Conservation (phyloP, 495 filamentous ascomycete species). For the Daldinia vernicosa region DNA sequence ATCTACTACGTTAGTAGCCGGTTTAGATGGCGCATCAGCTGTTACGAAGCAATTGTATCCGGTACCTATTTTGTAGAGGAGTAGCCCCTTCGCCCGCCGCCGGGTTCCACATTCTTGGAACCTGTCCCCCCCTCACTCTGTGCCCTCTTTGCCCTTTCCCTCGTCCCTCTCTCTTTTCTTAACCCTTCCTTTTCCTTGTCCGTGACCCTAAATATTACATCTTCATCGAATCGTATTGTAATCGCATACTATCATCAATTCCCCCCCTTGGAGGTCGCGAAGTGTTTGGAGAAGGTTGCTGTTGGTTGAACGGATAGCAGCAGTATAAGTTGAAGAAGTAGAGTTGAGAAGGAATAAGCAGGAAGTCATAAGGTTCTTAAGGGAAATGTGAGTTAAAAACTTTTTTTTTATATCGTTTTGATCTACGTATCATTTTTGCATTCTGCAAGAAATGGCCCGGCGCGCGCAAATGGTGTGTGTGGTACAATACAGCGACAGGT, state of each 20-base stretch:
- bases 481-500: conserved; percentile 41
- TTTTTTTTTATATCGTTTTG: conserved; percentile 11
- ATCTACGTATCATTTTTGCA: conserved; percentile 14
- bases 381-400: conserved; percentile 21
- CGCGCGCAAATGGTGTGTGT: conserved; percentile 39
- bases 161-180: conserved; percentile 36
- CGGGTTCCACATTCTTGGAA: conserved; percentile 36
- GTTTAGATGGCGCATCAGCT: not conserved
- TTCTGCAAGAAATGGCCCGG: conserved; percentile 22
- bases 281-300: conserved; percentile 41
- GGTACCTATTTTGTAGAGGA: conserved; percentile 11
- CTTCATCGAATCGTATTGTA: conserved; percentile 25
- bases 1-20: not conserved
- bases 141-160: conserved; percentile 41
- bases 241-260: conserved; percentile 30
- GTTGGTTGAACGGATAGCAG: conserved; percentile 37
- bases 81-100: conserved; percentile 40
- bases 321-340: conserved; percentile 17
- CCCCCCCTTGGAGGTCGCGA: conserved; percentile 33
- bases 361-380: conserved; percentile 23
- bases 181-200: conserved; percentile 25
- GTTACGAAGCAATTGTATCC: not conserved
- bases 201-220: conserved; percentile 35
- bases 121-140: conserved; percentile 41
- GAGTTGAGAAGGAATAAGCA: conserved; percentile 26